A percentile compares a stretch with the other conserved stretches of the same genome.
phyloP scores from a whole-genome alignment of 2,329 filamentous ascomycete species.

The Pseudogymnoascus sp. region DNA sequence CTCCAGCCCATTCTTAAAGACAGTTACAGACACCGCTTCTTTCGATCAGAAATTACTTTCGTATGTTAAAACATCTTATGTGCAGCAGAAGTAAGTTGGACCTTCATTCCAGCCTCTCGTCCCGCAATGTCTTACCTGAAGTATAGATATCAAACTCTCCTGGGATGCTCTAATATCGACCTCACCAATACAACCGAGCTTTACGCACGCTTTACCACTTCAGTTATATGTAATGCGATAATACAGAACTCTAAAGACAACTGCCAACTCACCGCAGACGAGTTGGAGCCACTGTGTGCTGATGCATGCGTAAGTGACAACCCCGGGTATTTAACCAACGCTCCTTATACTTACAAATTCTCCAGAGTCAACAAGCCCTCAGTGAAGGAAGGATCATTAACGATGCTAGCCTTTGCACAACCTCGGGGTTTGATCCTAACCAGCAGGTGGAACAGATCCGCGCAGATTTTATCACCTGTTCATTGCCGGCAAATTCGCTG shows the following conservation, averaged over 20 bases:
- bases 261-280: slow-evolving; percentile 58
- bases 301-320: slow-evolving; percentile 66
- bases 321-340: background rate
- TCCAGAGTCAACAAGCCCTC: slow-evolving; percentile 70
- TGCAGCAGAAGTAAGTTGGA: slow-evolving; percentile 63
- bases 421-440: slow-evolving; percentile 40
- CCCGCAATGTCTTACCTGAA: slow-evolving; percentile 24
- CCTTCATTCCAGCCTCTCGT: background rate
- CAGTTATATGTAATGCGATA: slow-evolving; percentile 86
- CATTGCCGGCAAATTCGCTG: slow-evolving; percentile 72
- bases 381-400: slow-evolving; percentile 81
- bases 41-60: slow-evolving; percentile 70
- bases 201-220: slow-evolving; percentile 90
- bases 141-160: slow-evolving; percentile 66
- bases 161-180: slow-evolving; percentile 75
- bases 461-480: slow-evolving; percentile 87
- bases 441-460: slow-evolving; percentile 70
- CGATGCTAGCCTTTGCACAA: slow-evolving; percentile 63
- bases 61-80: slow-evolving; percentile 70
- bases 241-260: slow-evolving; percentile 74
- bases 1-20: slow-evolving; percentile 75
- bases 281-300: slow-evolving; percentile 74
- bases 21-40: slow-evolving; percentile 64
- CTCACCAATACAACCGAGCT: slow-evolving; percentile 70
- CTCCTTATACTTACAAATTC: slow-evolving; percentile 25